Percentiles rank a stretch among this genome's conserved stretches.
Conservation (phyloP, 352 stramenopile genomes). For the Globisporangium alternatum region DNA sequence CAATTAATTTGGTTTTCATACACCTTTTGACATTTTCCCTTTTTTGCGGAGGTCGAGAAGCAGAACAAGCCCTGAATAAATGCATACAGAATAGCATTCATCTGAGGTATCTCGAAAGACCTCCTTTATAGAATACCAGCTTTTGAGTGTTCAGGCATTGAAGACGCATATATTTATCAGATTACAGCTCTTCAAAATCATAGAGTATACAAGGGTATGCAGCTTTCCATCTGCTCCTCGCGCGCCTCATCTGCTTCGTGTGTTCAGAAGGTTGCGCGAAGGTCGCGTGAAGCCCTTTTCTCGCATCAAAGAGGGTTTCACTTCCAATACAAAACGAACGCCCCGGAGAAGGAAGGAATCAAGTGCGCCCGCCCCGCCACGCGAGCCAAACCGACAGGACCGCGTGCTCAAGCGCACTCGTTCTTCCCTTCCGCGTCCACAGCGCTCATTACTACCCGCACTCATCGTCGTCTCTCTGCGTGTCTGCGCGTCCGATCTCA, state of each 20-base stretch:
- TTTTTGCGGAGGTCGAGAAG: slow-evolving; percentile 1
- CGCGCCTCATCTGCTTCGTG: neutral
- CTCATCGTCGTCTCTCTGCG: neutral
- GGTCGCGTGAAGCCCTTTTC: slow-evolving; percentile 16
- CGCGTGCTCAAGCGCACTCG: neutral
- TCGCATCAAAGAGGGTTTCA: slow-evolving; percentile 6
- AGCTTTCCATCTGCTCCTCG: neutral
- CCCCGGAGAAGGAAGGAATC: neutral
- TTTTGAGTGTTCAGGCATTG: neutral
- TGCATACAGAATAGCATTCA: neutral
- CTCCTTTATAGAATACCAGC: neutral
- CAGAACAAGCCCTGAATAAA: neutral
- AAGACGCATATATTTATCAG: neutral
- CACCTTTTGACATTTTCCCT: no score
- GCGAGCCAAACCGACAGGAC: neutral
- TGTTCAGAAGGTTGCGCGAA: slow-evolving; percentile 15
- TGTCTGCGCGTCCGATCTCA: neutral
- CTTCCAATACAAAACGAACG: slow-evolving; percentile 3
- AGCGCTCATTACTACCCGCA: neutral
- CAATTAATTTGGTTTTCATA: no score
- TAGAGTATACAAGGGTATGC: neutral
- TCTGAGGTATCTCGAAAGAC: neutral
- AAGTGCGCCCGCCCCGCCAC: slow-evolving; percentile 3
- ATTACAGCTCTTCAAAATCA: neutral
- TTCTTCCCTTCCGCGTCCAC: neutral